Base-by-base conservation (phyloP, 1,284 basidiomycete genomes). In the Cutaneotrichosporon cavernicola region DNA sequence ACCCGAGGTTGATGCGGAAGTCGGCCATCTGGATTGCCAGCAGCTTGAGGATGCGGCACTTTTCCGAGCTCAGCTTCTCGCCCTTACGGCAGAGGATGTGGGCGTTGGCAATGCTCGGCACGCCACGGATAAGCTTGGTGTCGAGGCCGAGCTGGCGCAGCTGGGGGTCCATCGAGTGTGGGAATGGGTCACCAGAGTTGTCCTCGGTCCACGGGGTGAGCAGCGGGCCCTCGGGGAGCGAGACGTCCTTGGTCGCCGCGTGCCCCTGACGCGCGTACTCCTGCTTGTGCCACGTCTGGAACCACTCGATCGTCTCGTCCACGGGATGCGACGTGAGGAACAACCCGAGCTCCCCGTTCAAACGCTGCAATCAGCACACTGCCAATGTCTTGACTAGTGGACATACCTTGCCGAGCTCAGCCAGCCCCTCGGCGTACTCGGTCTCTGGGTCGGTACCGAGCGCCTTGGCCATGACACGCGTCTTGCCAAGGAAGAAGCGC, bases 121-220 rank as follows among this genome's bases (percentile, higher is more conserved):
- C 90, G 63, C 96, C 97, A 69, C 86, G 87, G 68, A 89, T 86
- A 82, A 99, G 86, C 61, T 84, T 86, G 21, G 96, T 98, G 53
- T 88, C 85, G 60, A 99, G 83, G 13, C 97, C 97, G 34, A 98
- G 86, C 77, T 90, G 90, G 63, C 96, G 88, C 61, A 99, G 84
- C 76, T 98, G 95, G 22, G 96, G 93, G 73, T 99, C 96, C 82
- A 98, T 91, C 71, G 92, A 93, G 80, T 97, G 94, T 32, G 96
- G 92, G 78, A 98, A 94, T 0, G 93, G 89, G 65, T 85, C 84
- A 46, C 80, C 82, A 72, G 91, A 88, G 36, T 89, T 86, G 2
- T 88, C 88, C 70, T 88, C 86, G 14, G 75, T 87, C 70, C 78
- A 80, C 46, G 76, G 78, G 14, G 83, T 81, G 52, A 83, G 74